A percentile compares a stretch with the other conserved stretches of the same genome.
Evolutionary conservation across 306 rosid species (phyloP).

Genomic region (Cyamopsis tetragonoloba): DNA sequence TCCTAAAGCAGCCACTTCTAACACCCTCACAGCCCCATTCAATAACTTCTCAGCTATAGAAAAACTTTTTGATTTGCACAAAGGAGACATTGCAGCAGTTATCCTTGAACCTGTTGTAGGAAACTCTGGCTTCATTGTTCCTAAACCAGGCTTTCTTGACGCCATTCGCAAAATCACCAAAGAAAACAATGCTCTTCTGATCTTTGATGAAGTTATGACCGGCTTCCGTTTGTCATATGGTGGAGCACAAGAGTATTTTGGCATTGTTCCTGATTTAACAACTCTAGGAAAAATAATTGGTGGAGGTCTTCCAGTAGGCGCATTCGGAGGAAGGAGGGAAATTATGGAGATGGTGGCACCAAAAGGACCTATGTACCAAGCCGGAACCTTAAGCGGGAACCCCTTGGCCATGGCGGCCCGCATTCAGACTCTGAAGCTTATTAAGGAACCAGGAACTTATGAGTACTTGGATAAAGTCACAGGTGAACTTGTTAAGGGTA

Average conservation of each 20-base stretch:
- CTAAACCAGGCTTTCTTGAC: conserved; percentile 49
- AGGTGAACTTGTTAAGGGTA: conserved; percentile 52
- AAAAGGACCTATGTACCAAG: conserved; percentile 51
- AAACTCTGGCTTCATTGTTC: conserved; percentile 66
- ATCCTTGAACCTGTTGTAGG: conserved; percentile 79
- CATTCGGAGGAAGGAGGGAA: conserved; percentile 70
- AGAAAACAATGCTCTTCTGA: conserved; percentile 53
- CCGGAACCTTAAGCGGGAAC: conserved; percentile 73
- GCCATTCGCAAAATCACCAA: conserved; percentile 50
- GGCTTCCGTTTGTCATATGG: conserved; percentile 79
- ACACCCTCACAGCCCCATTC: conserved; percentile 65
- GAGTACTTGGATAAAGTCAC: conserved; percentile 56
- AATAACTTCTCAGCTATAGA: conserved; percentile 56
- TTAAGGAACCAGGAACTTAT: conserved; percentile 59
- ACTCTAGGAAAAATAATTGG: conserved; percentile 77
- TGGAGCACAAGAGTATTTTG: conserved; percentile 74
- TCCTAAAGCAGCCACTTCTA: conserved; percentile 46
- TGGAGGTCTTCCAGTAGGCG: conserved; percentile 77
- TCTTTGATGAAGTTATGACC: conserved; percentile 76
- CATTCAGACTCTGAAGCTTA: conserved; percentile 57
- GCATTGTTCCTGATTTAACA: conserved; percentile 58
- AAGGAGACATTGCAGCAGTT: conserved; percentile 53
- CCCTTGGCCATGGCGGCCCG: conserved; percentile 85
- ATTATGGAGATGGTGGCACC: conserved; percentile 82
- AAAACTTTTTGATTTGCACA: conserved; percentile 43